These are phyloP conservation scores for Platanthera guangdongensis DNA, from an alignment of 106 monocot genomes.

Conservation along the genomic window DNA sequence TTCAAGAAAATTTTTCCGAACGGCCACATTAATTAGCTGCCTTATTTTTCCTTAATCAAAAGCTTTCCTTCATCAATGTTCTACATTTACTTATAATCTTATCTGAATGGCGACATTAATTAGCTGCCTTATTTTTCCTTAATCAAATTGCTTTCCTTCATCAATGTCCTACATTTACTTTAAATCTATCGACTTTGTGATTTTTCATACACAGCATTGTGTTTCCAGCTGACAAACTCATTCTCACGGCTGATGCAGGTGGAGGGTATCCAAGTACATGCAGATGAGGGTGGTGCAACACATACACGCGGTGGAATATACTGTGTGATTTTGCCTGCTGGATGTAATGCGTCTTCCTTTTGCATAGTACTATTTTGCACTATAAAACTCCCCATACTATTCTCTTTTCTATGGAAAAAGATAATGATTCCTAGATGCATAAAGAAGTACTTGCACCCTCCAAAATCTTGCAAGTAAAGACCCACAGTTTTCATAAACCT, in stretches of 20 bases:
- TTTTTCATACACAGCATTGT: not conserved
- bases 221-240: not conserved
- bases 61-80: not conserved
- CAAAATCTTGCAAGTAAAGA: too few relatives aligned
- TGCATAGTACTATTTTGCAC: not conserved
- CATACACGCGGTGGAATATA: slow-evolving; percentile 88
- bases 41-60: not conserved
- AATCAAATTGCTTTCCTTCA: not conserved
- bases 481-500: too few relatives aligned
- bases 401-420: too few relatives aligned
- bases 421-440: too few relatives aligned
- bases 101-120: not conserved
- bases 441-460: too few relatives aligned
- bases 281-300: slow-evolving; percentile 82
- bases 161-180: not conserved
- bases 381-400: too few relatives aligned
- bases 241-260: slow-evolving; percentile 40
- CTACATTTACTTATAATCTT: not conserved
- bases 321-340: slow-evolving; percentile 94
- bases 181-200: not conserved
- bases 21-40: not conserved
- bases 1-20: not conserved
- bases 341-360: slow-evolving; percentile 55
- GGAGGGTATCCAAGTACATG: slow-evolving; percentile 85
- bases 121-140: not conserved